Percentiles rank a stretch among this genome's conserved stretches.
Conservation (phyloP, 2,329 filamentous ascomycete species). For the Botryotinia globosa region DNA sequence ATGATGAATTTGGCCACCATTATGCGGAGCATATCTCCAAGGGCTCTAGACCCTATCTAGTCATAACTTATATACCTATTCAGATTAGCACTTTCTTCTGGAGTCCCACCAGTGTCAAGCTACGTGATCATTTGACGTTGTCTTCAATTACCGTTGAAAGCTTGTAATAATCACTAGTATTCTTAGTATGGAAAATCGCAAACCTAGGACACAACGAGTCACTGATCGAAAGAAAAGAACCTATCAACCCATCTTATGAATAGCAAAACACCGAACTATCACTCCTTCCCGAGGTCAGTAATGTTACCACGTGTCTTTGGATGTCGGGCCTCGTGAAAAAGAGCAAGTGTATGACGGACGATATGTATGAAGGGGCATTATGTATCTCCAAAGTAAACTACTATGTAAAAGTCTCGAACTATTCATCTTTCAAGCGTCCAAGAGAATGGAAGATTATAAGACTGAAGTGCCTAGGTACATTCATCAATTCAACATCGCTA, state of each 20-base stretch:
- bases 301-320: not conserved
- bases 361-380: not conserved
- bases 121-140: not conserved
- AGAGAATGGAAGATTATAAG: not conserved
- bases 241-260: not conserved
- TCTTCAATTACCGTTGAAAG: not conserved
- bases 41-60: no score
- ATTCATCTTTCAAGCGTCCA: not conserved
- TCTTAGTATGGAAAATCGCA: not conserved
- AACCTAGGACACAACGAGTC: rapidly evolving
- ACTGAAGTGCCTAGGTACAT: not conserved
- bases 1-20: no score
- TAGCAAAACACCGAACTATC: not conserved
- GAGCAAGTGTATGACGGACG: not conserved
- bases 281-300: not conserved
- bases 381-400: not conserved
- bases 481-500: not conserved
- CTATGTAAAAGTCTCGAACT: no score
- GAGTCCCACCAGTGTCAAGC: not conserved
- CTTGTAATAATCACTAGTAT: not conserved
- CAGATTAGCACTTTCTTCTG: no score
- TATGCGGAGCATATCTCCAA: no score
- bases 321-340: not conserved
- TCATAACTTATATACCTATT: no score
- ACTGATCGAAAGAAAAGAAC: not conserved